Base-by-base conservation (phyloP, 2,329 filamentous ascomycete species). In the Epichloe scottii region DNA sequence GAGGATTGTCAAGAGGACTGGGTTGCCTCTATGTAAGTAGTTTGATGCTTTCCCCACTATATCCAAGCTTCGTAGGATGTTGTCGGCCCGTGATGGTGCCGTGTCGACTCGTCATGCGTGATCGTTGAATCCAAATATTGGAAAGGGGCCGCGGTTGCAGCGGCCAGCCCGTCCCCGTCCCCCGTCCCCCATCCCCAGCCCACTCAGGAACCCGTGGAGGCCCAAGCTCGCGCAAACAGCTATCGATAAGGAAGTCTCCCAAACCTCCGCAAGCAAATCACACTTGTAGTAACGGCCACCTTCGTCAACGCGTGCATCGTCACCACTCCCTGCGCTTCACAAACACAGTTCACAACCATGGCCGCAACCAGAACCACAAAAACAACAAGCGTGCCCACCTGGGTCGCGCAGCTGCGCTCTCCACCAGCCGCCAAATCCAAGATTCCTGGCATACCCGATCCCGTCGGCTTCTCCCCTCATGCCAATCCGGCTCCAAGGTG, bases 361-460 rank as follows among this genome's bases (percentile, higher is more conserved):
- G 53, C 59, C 49, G 64, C 68, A 53, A 63, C 66, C 53, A 58
- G 62, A 52, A 53, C 59, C 50, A 64, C 68, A 53, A 63, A 65
- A 53, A 58, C 63, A 51, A 53, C 65, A 70, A 71, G 41, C 46
- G 54, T 58, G 14, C 90, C 90, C 35, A 74, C 78, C 75, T 98
- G 93, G 93, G 87, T 91, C 35, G 69, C 83, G 57, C 84, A 94
- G 62, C 78, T 97, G 59, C 83, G 84, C 63, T 79, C 79, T 43
- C 79, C 87, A 34, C 81, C 88, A 23, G 66, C 78, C 23, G 64
- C 79, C 48, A 86, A 81, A 65, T 68, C 82, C 48, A 89, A 88
- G 69, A 75, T 78, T 48, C 64, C 72, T 59, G 78, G 76, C 64
- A 82, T 96, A 58, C 76, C 85, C 53, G 90, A 98, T 66, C 93